Percentiles rank a stretch among this genome's conserved stretches.
phyloP scores from a whole-genome alignment of 2,329 filamentous ascomycete species.

The Verticillium nubilum region DNA sequence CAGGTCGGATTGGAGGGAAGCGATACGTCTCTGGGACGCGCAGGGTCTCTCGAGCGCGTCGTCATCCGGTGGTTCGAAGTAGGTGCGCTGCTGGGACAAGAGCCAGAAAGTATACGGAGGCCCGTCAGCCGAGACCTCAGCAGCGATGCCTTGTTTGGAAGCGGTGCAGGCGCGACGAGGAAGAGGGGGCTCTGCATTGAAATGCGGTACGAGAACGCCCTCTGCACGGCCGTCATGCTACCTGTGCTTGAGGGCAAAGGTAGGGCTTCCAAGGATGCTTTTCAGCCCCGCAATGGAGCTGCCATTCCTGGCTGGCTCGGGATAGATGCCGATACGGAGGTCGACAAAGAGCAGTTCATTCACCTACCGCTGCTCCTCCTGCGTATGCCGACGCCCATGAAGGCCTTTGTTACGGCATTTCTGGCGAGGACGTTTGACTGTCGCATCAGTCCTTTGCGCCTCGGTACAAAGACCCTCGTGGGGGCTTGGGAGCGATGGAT shows the following conservation, averaged over 20 bases:
- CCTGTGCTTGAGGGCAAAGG: slow-evolving; percentile 21
- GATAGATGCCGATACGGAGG: not conserved
- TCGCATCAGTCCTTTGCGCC: slow-evolving; percentile 41
- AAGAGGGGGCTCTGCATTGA: slow-evolving; percentile 35
- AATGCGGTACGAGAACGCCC: slow-evolving; percentile 47
- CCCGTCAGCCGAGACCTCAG: slow-evolving; percentile 1
- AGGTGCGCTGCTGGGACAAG: slow-evolving; percentile 23
- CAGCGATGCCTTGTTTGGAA: slow-evolving; percentile 3
- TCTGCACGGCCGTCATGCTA: slow-evolving; percentile 45
- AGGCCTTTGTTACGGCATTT: slow-evolving; percentile 43
- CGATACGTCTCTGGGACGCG: slow-evolving; percentile 30
- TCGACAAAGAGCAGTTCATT: slow-evolving; percentile 29
- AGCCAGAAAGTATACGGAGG: not conserved
- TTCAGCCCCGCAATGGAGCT: not conserved
- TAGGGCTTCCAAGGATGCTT: not conserved
- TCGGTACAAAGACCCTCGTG: slow-evolving; percentile 46
- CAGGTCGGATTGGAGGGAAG: slow-evolving; percentile 43
- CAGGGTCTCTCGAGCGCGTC: slow-evolving; percentile 40
- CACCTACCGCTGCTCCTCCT: slow-evolving; percentile 47
- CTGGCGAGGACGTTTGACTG: slow-evolving; percentile 50
- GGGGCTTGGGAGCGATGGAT: slow-evolving; percentile 48
- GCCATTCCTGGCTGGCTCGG: not conserved
- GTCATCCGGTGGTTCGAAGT: slow-evolving; percentile 40
- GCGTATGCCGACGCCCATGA: slow-evolving; percentile 49
- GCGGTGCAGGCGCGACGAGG: not conserved